Percentiles rank a stretch among this genome's conserved stretches.
Conservation (phyloP, 2,329 filamentous ascomycete genomes). For the Allantophomopsis lycopodina region DNA sequence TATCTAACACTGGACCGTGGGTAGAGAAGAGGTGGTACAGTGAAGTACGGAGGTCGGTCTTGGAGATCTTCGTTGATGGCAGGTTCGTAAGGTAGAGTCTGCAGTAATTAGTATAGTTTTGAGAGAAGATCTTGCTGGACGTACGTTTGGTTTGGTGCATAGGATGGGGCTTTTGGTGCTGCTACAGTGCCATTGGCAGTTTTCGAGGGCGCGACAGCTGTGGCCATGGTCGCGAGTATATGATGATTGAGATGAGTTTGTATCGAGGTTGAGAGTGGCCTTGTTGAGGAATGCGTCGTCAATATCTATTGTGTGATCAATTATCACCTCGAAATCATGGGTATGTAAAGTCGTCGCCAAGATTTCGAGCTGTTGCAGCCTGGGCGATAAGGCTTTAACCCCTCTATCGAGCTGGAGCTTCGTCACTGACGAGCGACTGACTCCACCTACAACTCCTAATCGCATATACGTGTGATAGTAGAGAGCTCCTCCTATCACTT, state of each 20-base stretch:
- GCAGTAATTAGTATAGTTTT: slow-evolving; percentile 8
- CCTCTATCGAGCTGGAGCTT: slow-evolving; percentile 2
- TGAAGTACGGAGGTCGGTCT: slow-evolving; percentile 71
- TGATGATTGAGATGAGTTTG: no score
- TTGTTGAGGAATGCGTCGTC: neutral
- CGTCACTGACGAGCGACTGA: slow-evolving; percentile 2
- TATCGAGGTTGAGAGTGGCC: no score
- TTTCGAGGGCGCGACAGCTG: slow-evolving; percentile 22
- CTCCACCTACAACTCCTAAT: slow-evolving; percentile 1
- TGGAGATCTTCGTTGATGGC: slow-evolving; percentile 74
- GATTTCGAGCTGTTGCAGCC: slow-evolving; percentile 3
- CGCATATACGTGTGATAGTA: slow-evolving; percentile 55
- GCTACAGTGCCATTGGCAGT: slow-evolving; percentile 17
- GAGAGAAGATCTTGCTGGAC: slow-evolving; percentile 17
- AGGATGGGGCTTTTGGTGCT: slow-evolving; percentile 32
- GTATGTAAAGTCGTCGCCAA: slow-evolving; percentile 1
- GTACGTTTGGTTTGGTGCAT: slow-evolving; percentile 65
- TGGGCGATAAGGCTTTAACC: neutral
- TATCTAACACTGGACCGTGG: slow-evolving; percentile 82
- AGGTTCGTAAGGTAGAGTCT: slow-evolving; percentile 87
- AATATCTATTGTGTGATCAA: neutral
- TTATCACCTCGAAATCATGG: slow-evolving; percentile 1
- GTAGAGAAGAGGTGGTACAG: slow-evolving; percentile 92
- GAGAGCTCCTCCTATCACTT: slow-evolving; percentile 90
- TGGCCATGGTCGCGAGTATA: slow-evolving; percentile 1